Evolutionary conservation across 2,329 filamentous ascomycete species (phyloP).

Genomic region (Orbilia brochopaga): DNA sequence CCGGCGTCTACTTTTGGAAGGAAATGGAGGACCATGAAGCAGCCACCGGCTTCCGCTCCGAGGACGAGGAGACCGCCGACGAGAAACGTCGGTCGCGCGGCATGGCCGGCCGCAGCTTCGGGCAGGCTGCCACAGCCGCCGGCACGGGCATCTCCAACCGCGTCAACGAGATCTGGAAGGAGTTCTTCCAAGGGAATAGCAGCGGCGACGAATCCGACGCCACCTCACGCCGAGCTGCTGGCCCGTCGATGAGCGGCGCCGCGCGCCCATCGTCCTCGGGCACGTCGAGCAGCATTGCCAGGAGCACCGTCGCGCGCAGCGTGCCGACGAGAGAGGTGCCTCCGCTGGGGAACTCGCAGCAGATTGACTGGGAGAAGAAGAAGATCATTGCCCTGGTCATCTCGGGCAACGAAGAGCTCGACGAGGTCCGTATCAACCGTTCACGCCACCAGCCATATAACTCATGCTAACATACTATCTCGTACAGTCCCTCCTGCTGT

Average conservation of each 20-base stretch:
- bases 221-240: slow-evolving; percentile 18
- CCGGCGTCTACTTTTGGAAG: slow-evolving; percentile 48
- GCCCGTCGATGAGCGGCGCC: slow-evolving; percentile 42
- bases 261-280: slow-evolving; percentile 32
- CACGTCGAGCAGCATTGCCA: slow-evolving; percentile 29
- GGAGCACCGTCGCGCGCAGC: slow-evolving; percentile 19
- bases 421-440: slow-evolving; percentile 31
- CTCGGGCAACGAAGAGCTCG: slow-evolving; percentile 44
- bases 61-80: slow-evolving; percentile 49
- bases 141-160: slow-evolving; percentile 27
- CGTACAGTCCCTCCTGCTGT: slow-evolving; percentile 45
- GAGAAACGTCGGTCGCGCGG: slow-evolving; percentile 41
- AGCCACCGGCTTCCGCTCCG: slow-evolving; percentile 46
- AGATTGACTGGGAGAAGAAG: slow-evolving; percentile 50
- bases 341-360: slow-evolving; percentile 44
- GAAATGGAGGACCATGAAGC: slow-evolving; percentile 51
- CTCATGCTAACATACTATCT: slow-evolving; percentile 12
- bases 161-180: slow-evolving; percentile 49
- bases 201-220: slow-evolving; percentile 45
- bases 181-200: slow-evolving; percentile 34
- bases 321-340: slow-evolving; percentile 17
- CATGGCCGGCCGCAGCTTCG: slow-evolving; percentile 36
- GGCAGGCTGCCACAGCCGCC: slow-evolving; percentile 19
- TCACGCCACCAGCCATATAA: neutral
- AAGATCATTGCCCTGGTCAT: slow-evolving; percentile 40